These are phyloP conservation scores for Pythium phragmiticola DNA, from an alignment of 352 stramenopile species.

Conservation along the genomic window DNA sequence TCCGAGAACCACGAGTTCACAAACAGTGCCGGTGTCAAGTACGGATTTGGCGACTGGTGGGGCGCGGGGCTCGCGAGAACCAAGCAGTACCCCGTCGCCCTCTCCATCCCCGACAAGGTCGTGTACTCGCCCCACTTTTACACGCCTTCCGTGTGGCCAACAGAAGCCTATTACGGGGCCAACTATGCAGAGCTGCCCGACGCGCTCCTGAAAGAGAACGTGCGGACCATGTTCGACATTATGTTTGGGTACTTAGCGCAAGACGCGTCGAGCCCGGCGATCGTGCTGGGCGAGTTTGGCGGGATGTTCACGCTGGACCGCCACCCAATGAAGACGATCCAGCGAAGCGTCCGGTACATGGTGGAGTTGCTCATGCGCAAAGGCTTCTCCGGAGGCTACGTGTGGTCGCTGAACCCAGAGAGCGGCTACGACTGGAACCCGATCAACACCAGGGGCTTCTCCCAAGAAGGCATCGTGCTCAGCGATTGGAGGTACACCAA, in stretches of 20 bases:
- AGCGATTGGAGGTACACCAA: slow-evolving; percentile 57
- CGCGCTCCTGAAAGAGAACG: slow-evolving; percentile 12
- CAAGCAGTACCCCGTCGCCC: slow-evolving; percentile 38
- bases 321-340: slow-evolving; percentile 51
- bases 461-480: slow-evolving; percentile 48
- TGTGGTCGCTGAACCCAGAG: slow-evolving; percentile 73
- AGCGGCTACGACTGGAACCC: slow-evolving; percentile 62
- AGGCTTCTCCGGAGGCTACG: slow-evolving; percentile 53
- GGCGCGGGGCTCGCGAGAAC: slow-evolving; percentile 46
- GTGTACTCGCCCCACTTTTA: slow-evolving; percentile 79
- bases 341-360: slow-evolving; percentile 44
- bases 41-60: slow-evolving; percentile 64
- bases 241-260: slow-evolving; percentile 30
- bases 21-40: slow-evolving; percentile 35
- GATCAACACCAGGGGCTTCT: slow-evolving; percentile 27
- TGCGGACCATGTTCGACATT: slow-evolving; percentile 19
- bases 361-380: slow-evolving; percentile 48
- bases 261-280: slow-evolving; percentile 33
- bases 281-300: slow-evolving; percentile 66
- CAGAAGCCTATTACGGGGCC: slow-evolving; percentile 52
- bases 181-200: slow-evolving; percentile 47
- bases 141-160: slow-evolving; percentile 53
- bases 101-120: slow-evolving; percentile 58
- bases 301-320: slow-evolving; percentile 54
- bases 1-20: slow-evolving; percentile 34